These are phyloP conservation scores for Fraxinus floribunda DNA, from an alignment of 305 asterid genomes.

Conservation along the genomic window DNA sequence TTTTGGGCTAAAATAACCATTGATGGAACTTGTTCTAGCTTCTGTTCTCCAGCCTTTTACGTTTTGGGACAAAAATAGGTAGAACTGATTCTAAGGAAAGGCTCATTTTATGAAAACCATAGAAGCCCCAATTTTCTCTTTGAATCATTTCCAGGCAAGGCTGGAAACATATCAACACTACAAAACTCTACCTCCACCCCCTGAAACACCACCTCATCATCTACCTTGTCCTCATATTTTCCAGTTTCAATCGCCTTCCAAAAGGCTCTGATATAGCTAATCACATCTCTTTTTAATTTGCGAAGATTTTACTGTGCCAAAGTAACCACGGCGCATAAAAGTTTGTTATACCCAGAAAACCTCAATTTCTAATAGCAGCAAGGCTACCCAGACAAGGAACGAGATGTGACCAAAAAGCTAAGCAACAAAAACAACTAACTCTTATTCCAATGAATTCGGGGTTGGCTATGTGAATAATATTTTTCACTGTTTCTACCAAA, in stretches of 20 bases:
- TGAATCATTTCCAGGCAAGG: constrained; percentile 7
- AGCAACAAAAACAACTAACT: background rate
- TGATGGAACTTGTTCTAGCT: constrained; percentile 11
- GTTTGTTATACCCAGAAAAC: background rate
- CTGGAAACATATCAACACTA: background rate
- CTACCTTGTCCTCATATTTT: background rate
- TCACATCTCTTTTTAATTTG: background rate
- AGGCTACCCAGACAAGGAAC: background rate
- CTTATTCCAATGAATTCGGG: background rate
- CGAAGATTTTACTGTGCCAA: background rate
- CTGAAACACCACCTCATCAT: background rate
- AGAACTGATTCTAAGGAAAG: constrained; percentile 2
- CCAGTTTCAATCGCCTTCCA: background rate
- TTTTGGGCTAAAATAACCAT: background rate
- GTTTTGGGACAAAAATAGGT: background rate
- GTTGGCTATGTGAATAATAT: background rate
- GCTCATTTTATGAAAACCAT: background rate
- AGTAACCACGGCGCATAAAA: background rate
- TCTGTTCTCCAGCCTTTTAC: background rate
- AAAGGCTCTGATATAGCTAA: background rate
- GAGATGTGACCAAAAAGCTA: background rate
- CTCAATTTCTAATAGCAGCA: background rate
- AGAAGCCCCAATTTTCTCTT: background rate
- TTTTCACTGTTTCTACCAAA: background rate
- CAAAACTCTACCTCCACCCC: background rate